phyloP scores from a whole-genome alignment of 2,329 filamentous ascomycete genomes.

The Fusarium solani-melongenae region DNA sequence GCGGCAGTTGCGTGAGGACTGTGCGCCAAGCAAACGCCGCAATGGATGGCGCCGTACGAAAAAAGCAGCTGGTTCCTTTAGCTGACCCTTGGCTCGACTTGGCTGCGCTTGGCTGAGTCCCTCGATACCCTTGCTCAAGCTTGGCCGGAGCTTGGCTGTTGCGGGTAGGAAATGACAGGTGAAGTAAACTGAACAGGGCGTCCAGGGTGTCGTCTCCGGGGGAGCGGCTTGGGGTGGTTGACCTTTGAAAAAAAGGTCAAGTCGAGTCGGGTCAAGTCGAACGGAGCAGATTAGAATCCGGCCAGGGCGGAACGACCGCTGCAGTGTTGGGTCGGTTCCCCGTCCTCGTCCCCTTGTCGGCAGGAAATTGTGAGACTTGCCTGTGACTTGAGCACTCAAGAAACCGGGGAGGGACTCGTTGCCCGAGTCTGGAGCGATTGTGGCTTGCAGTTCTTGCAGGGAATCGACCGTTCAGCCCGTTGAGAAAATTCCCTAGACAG shows the following conservation, averaged over 20 bases:
- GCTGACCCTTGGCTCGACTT: conserved; percentile 29
- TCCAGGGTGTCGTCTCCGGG: not conserved
- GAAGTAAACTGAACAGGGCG: not conserved
- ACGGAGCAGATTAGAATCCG: not conserved
- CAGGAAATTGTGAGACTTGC: conserved; percentile 11
- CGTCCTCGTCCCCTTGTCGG: conserved; percentile 10
- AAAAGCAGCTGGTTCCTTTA: conserved; percentile 24
- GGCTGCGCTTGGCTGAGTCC: conserved; percentile 34
- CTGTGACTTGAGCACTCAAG: not conserved
- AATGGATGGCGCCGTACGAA: conserved; percentile 11
- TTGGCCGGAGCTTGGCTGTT: conserved; percentile 28
- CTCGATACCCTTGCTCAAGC: conserved; percentile 30
- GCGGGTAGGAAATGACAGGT: conserved; percentile 13
- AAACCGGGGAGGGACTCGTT: not conserved
- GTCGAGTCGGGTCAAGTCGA: not conserved
- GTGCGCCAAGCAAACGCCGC: conserved; percentile 34
- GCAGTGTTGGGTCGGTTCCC: not conserved
- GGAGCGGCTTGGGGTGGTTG: not conserved
- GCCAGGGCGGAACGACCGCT: not conserved
- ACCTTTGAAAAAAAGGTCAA: not conserved
- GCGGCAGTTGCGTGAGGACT: conserved; percentile 33
- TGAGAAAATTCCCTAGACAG: not conserved
- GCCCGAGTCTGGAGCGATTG: conserved; percentile 20
- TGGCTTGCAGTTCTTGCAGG: conserved; percentile 26
- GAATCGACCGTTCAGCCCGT: conserved; percentile 1